Percentiles rank a stretch among this genome's conserved stretches.
These are phyloP conservation scores for Colletotrichum magnum DNA, from an alignment of 2,329 filamentous ascomycete genomes.

Conservation along the genomic window DNA sequence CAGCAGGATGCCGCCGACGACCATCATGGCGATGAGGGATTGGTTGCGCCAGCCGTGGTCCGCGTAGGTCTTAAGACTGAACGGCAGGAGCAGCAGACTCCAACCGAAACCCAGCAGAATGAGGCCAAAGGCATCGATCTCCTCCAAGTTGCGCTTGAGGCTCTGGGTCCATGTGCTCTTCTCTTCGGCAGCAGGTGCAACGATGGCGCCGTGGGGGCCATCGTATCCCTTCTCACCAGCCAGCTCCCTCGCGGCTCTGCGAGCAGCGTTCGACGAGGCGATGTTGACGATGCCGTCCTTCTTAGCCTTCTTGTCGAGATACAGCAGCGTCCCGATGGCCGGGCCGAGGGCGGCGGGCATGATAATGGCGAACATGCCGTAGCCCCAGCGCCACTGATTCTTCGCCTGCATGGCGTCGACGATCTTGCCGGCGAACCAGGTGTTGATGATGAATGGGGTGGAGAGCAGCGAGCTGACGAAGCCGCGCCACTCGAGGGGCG, in stretches of 20 bases:
- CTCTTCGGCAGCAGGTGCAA: slow-evolving; percentile 20
- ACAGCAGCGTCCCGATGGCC: slow-evolving; percentile 62
- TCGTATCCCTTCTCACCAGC: slow-evolving; percentile 40
- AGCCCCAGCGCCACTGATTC: slow-evolving; percentile 56
- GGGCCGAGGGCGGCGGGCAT: slow-evolving; percentile 67
- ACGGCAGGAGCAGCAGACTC: slow-evolving; percentile 67
- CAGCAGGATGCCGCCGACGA: slow-evolving; percentile 59
- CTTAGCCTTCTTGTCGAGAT: slow-evolving; percentile 64
- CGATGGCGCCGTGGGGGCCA: slow-evolving; percentile 42
- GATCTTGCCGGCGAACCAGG: slow-evolving; percentile 74
- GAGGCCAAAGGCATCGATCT: slow-evolving; percentile 54
- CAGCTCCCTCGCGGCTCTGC: slow-evolving; percentile 42
- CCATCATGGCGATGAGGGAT: slow-evolving; percentile 61
- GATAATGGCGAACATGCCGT: slow-evolving; percentile 69
- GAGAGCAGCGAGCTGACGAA: slow-evolving; percentile 63
- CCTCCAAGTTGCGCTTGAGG: slow-evolving; percentile 48
- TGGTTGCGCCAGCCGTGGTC: slow-evolving; percentile 59
- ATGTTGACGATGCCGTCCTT: slow-evolving; percentile 54
- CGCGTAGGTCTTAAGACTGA: slow-evolving; percentile 54
- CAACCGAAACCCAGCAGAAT: slow-evolving; percentile 63
- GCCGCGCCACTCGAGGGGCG: slow-evolving; percentile 64
- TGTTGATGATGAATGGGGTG: slow-evolving; percentile 74
- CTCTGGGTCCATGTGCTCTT: slow-evolving; percentile 18
- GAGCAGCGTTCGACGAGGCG: slow-evolving; percentile 44
- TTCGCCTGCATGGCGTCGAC: slow-evolving; percentile 56